These are phyloP conservation scores for Musa acuminata DNA, from an alignment of 176 grass and related monocot genomes.

Conservation along the genomic window DNA sequence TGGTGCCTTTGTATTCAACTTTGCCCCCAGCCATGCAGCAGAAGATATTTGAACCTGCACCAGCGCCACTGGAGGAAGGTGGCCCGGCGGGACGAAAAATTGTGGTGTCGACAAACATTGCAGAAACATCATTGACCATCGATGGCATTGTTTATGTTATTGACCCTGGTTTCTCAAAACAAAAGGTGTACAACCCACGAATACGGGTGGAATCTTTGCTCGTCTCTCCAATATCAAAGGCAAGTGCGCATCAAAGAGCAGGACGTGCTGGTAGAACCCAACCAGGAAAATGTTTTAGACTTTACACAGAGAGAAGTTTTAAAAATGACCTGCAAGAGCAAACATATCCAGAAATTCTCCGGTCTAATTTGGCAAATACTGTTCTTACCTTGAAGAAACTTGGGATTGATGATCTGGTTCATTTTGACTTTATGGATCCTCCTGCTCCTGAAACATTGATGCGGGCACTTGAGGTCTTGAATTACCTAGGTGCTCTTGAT, in stretches of 20 bases:
- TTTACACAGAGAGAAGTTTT: constrained; percentile 96
- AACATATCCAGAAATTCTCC: constrained; percentile 96
- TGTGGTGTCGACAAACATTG: constrained; percentile 93
- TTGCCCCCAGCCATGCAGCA: constrained; percentile 87
- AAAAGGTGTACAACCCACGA: constrained; percentile 90
- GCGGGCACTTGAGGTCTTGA: constrained; percentile 91
- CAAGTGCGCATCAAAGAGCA: constrained; percentile 90
- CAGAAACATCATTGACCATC: constrained; percentile 92
- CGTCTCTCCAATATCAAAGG: constrained; percentile 97
- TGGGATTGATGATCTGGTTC: constrained; percentile 98
- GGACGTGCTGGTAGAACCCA: constrained; percentile 96
- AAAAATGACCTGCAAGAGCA: constrained; percentile 85
- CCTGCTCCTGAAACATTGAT: constrained; percentile 94
- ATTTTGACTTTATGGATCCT: constrained; percentile 99
- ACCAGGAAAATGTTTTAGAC: constrained; percentile 93
- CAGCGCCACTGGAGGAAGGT: constrained; percentile 54
- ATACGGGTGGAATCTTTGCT: constrained; percentile 88
- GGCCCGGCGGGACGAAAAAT: constrained; percentile 93
- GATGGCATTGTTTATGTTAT: constrained; percentile 99
- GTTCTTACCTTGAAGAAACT: constrained; percentile 95
- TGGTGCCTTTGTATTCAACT: constrained; percentile 84
- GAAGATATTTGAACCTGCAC: constrained; percentile 95
- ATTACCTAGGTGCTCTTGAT: constrained; percentile 78
- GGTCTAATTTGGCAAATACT: constrained; percentile 91
- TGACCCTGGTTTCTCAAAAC: constrained; percentile 96